Percentiles rank a stretch among this genome's conserved stretches.
Evolutionary conservation across 495 filamentous ascomycete species (phyloP).

Genomic region (Platismatia glauca): DNA sequence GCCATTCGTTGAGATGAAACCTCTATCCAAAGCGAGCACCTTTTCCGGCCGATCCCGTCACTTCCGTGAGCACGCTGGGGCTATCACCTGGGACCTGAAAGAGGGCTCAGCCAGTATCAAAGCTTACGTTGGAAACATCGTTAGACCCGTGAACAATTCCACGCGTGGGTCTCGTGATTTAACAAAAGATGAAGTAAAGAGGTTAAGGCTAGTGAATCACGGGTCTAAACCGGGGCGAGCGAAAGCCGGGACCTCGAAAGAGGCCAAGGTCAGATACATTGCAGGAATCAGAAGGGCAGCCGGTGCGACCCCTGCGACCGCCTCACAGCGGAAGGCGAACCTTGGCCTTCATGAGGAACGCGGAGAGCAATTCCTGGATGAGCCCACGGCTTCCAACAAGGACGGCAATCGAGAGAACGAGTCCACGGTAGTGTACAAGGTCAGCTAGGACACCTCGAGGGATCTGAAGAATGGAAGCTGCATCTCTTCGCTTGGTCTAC

Average conservation of each 20-base stretch:
- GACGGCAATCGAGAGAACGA: too few species aligned
- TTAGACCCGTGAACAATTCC: background rate
- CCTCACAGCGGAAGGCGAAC: too few species aligned
- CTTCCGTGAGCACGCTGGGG: background rate
- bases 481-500: too few species aligned
- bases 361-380: too few species aligned
- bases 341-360: too few species aligned
- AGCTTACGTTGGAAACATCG: background rate
- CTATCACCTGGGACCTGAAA: background rate
- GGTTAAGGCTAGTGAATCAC: background rate
- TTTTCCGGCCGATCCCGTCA: background rate
- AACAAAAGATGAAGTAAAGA: background rate
- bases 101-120: background rate
- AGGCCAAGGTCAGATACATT: background rate
- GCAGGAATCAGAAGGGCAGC: background rate
- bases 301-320: background rate
- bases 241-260: background rate
- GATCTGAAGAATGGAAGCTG: too few species aligned
- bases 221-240: background rate
- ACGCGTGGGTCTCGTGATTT: slow-evolving; percentile 1
- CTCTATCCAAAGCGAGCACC: background rate
- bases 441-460: too few species aligned
- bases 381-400: too few species aligned
- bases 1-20: background rate
- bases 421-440: background rate